These are phyloP conservation scores for Trichoderma gamsii DNA, from an alignment of 495 filamentous ascomycete genomes.

Conservation along the genomic window DNA sequence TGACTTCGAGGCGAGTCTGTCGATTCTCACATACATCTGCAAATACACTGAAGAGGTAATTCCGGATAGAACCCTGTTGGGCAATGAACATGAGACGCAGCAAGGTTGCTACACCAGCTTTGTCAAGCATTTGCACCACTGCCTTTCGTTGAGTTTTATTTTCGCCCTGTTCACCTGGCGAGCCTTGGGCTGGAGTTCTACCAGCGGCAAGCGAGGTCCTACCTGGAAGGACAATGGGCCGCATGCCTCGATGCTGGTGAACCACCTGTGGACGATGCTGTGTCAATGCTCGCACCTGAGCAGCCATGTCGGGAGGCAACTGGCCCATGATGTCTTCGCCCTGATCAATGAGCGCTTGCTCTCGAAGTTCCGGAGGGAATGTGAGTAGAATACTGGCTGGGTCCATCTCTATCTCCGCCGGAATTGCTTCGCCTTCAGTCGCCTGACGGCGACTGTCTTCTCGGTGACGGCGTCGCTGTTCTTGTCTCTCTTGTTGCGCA, in stretches of 20 bases:
- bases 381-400: slow-evolving; percentile 87
- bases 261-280: slow-evolving; percentile 14
- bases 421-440: slow-evolving; percentile 45
- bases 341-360: slow-evolving; percentile 83
- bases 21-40: slow-evolving; percentile 87
- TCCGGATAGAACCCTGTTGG: slow-evolving; percentile 70
- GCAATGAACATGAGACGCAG: slow-evolving; percentile 95
- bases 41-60: slow-evolving; percentile 76
- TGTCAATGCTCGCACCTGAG: slow-evolving; percentile 66
- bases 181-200: slow-evolving; percentile 16
- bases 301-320: slow-evolving; percentile 76
- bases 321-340: slow-evolving; percentile 81
- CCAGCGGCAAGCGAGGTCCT: slow-evolving; percentile 22
- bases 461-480: slow-evolving; percentile 83
- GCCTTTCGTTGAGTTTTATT: slow-evolving; percentile 66
- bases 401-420: slow-evolving; percentile 94
- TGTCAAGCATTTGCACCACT: slow-evolving; percentile 93
- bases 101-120: slow-evolving; percentile 86
- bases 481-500: slow-evolving; percentile 78
- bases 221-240: slow-evolving; percentile 24
- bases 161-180: slow-evolving; percentile 28
- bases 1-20: slow-evolving; percentile 89
- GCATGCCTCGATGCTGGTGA: slow-evolving; percentile 22
- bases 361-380: slow-evolving; percentile 75
- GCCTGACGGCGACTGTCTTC: slow-evolving; percentile 59